Percentiles rank a stretch among this genome's conserved stretches.
phyloP scores from a whole-genome alignment of 129 eudicot species.

The Tanacetum coccineum region DNA sequence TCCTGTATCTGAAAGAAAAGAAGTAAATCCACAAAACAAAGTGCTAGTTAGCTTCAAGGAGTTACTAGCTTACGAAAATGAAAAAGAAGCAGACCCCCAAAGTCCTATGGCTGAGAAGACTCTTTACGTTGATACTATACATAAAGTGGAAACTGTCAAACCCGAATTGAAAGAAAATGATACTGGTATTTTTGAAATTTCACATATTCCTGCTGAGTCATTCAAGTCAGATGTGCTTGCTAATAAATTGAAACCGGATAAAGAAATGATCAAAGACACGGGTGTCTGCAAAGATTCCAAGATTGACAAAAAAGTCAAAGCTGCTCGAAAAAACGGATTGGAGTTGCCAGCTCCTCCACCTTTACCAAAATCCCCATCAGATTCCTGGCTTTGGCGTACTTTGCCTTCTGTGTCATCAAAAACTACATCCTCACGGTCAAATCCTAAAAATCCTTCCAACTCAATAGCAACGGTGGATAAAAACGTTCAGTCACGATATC shows the following conservation, averaged over 20 bases:
- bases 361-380: slow-evolving; percentile 86
- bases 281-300: slow-evolving; percentile 9
- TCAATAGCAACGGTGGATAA: slow-evolving; percentile 38
- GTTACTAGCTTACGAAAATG: slow-evolving; percentile 41
- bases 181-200: slow-evolving; percentile 20
- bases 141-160: slow-evolving; percentile 30
- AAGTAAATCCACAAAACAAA: slow-evolving; percentile 16
- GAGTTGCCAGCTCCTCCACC: slow-evolving; percentile 57
- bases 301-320: slow-evolving; percentile 17
- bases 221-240: slow-evolving; percentile 15
- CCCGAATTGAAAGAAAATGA: slow-evolving; percentile 17
- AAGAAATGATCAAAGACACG: slow-evolving; percentile 16
- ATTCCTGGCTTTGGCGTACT: slow-evolving; percentile 91
- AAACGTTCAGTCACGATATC: slow-evolving; percentile 26
- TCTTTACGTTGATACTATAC: slow-evolving; percentile 56
- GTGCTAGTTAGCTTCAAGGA: slow-evolving; percentile 39
- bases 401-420: slow-evolving; percentile 53
- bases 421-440: slow-evolving; percentile 29
- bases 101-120: slow-evolving; percentile 49
- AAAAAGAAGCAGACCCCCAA: slow-evolving; percentile 24
- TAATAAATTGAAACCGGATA: slow-evolving; percentile 22
- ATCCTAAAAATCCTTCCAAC: slow-evolving; percentile 26
- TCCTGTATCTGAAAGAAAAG: slow-evolving; percentile 17
- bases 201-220: slow-evolving; percentile 19
- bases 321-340: slow-evolving; percentile 7